phyloP scores from a whole-genome alignment of 179 eudicot species.

The Gypsophila paniculata region DNA sequence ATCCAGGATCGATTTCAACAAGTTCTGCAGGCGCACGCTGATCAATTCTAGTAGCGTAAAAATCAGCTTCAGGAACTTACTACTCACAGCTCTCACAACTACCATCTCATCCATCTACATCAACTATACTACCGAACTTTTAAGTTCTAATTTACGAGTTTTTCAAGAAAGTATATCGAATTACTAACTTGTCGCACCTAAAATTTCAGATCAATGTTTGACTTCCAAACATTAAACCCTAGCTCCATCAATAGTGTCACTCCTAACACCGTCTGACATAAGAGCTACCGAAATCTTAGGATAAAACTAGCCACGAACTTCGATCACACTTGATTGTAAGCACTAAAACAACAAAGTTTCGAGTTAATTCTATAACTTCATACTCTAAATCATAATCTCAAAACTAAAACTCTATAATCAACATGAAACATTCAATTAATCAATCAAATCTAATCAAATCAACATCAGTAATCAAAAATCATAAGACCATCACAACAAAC shows the following conservation, averaged over 20 bases:
- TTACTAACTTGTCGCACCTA: too few relatives aligned
- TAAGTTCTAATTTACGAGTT: too few relatives aligned
- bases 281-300: too few relatives aligned
- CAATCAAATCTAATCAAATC: too few relatives aligned
- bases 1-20: neutral
- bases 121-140: too few relatives aligned
- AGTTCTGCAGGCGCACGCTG: neutral
- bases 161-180: too few relatives aligned
- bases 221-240: too few relatives aligned
- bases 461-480: neutral
- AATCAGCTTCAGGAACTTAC: neutral
- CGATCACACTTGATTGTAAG: slow-evolving; percentile 1
- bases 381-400: neutral
- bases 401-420: neutral
- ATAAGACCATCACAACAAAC: neutral
- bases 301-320: neutral
- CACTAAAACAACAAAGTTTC: neutral
- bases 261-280: too few relatives aligned
- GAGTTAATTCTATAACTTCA: too few relatives aligned
- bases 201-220: too few relatives aligned
- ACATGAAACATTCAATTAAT: too few relatives aligned
- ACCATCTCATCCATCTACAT: neutral
- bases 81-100: neutral
- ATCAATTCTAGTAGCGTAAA: neutral
- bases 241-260: too few relatives aligned